Percentiles rank a stretch among this genome's conserved stretches.
These are phyloP conservation scores for Fremontodendron californicum DNA, from an alignment of 345 rosid species.

Conservation along the genomic window DNA sequence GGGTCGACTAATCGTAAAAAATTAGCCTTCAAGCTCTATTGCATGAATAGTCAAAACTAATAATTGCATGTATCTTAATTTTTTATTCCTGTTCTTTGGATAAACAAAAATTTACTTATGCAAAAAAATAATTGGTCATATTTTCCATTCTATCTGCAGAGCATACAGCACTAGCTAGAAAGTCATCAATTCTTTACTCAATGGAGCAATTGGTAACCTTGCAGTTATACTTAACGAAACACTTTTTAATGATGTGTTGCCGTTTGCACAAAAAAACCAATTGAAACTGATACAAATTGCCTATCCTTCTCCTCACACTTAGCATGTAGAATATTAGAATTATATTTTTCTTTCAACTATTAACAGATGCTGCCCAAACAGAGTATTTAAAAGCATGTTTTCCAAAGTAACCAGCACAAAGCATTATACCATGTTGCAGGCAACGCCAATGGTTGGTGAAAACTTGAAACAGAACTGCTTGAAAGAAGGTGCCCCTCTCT, in stretches of 20 bases:
- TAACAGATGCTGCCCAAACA: not conserved
- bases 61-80: not conserved
- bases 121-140: not conserved
- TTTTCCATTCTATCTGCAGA: not conserved
- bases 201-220: constrained; percentile 4
- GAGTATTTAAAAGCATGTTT: not conserved
- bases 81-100: not conserved
- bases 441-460: constrained; percentile 53
- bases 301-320: not conserved
- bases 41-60: not conserved
- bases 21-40: not conserved
- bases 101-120: not conserved
- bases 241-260: not conserved
- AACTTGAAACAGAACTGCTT: constrained; percentile 72
- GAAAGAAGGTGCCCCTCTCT: constrained; percentile 48
- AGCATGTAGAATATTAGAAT: not conserved
- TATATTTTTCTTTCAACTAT: not conserved
- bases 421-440: constrained; percentile 65
- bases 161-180: not conserved
- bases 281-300: not conserved
- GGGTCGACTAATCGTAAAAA: not conserved
- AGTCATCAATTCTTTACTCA: not conserved
- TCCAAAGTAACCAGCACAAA: not conserved
- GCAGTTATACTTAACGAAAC: not conserved
- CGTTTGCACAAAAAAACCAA: not conserved